These are phyloP conservation scores for Nicotiana tabacum DNA, from an alignment of 257 asterid genomes.

Conservation along the genomic window DNA sequence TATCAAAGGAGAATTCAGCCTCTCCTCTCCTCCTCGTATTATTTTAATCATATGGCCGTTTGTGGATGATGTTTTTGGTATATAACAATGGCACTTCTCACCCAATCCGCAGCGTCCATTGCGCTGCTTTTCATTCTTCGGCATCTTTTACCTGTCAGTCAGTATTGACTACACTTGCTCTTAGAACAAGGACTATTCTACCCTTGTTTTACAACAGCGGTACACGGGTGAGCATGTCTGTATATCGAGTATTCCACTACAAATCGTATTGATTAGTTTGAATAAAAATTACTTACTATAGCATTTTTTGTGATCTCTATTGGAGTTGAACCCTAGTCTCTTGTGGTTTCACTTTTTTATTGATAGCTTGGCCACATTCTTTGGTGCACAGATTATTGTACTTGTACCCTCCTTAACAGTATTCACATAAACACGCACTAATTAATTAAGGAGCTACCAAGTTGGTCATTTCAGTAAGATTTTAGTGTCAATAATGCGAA, in stretches of 20 bases:
- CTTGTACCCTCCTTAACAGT: too few relatives aligned
- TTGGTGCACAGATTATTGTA: too few relatives aligned
- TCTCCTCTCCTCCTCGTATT: not conserved
- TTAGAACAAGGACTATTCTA: not conserved
- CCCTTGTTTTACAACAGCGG: too few relatives aligned
- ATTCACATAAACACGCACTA: not conserved
- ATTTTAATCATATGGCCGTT: not conserved
- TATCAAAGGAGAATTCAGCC: not conserved
- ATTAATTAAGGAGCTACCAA: too few relatives aligned
- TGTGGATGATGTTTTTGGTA: not conserved
- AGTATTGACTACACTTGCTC: not conserved
- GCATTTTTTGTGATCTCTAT: too few relatives aligned
- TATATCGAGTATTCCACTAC: too few relatives aligned
- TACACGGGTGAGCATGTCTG: too few relatives aligned
- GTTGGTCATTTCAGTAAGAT: not conserved
- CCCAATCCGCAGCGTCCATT: not conserved
- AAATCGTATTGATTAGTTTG: too few relatives aligned
- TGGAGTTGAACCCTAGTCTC: too few relatives aligned
- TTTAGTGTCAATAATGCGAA: not conserved
- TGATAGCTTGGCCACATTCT: too few relatives aligned
- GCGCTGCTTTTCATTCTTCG: slow-evolving; percentile 12
- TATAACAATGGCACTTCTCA: not conserved
- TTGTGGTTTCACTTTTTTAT: too few relatives aligned
- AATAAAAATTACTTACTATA: too few relatives aligned
- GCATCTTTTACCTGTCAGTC: slow-evolving; percentile 9